phyloP scores from a whole-genome alignment of 2,329 filamentous ascomycete species.

The Aspergillus fischeri region DNA sequence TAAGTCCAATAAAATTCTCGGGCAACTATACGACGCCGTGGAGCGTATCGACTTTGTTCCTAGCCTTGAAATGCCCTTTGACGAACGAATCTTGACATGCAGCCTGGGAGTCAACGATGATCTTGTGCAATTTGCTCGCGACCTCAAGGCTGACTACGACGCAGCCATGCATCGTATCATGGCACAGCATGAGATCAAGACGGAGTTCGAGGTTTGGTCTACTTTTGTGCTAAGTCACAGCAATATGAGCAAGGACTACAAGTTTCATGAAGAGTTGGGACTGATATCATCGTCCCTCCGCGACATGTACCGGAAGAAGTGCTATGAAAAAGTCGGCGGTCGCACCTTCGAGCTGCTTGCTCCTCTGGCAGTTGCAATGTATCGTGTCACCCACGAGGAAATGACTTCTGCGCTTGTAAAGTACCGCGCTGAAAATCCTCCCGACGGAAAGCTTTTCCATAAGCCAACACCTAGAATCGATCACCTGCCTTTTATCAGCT shows the following conservation, averaged over 20 bases:
- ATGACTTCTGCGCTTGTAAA: slow-evolving; percentile 57
- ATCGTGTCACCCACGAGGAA: slow-evolving; percentile 72
- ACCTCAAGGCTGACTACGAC: slow-evolving; percentile 76
- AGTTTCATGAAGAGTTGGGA: slow-evolving; percentile 78
- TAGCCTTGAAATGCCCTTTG: slow-evolving; percentile 69
- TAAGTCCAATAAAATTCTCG: slow-evolving; percentile 66
- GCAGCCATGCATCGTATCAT: slow-evolving; percentile 71
- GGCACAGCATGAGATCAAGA: slow-evolving; percentile 75
- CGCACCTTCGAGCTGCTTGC: slow-evolving; percentile 57
- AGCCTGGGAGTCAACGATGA: slow-evolving; percentile 55
- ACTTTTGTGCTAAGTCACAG: slow-evolving; percentile 77
- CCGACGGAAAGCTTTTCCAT: slow-evolving; percentile 9
- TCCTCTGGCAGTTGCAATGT: slow-evolving; percentile 81
- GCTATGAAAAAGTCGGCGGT: slow-evolving; percentile 61
- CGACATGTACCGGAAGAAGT: slow-evolving; percentile 63
- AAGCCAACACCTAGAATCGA: slow-evolving; percentile 12
- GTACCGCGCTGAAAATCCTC: slow-evolving; percentile 28
- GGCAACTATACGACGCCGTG: slow-evolving; percentile 77
- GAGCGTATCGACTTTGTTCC: slow-evolving; percentile 66
- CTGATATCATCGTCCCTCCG: slow-evolving; percentile 63
- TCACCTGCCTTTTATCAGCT: slow-evolving; percentile 78
- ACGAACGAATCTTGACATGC: slow-evolving; percentile 63
- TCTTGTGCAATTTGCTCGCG: slow-evolving; percentile 55
- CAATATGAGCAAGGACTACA: slow-evolving; percentile 71
- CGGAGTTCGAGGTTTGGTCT: slow-evolving; percentile 90